phyloP scores from a whole-genome alignment of 306 rosid species.

The Sicyos edulis region DNA sequence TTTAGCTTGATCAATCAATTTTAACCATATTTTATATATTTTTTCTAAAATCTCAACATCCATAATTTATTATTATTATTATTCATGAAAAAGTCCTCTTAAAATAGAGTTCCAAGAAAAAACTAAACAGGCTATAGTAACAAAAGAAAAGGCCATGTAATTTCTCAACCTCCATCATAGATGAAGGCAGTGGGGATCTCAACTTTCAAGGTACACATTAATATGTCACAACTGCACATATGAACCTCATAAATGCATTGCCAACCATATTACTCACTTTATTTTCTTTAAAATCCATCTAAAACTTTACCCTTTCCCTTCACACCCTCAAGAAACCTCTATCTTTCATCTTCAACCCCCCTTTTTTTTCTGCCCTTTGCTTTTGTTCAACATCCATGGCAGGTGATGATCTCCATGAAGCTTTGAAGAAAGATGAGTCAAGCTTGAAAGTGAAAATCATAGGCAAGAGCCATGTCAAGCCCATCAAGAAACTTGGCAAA shows the following conservation, averaged over 20 bases:
- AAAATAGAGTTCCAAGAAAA: background rate
- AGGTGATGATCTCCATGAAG: conserved; percentile 25
- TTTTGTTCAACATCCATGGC: conserved; percentile 31
- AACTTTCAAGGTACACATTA: conserved; percentile 28
- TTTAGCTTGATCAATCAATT: no score
- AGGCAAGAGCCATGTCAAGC: conserved; percentile 47
- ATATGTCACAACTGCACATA: conserved; percentile 41
- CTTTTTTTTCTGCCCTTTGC: background rate
- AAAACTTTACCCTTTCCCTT: background rate
- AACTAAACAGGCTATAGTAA: background rate
- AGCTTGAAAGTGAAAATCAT: conserved; percentile 46
- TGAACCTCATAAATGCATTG: conserved; percentile 37
- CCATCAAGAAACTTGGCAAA: conserved; percentile 51
- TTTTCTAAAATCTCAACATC: no score
- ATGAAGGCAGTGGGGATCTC: background rate
- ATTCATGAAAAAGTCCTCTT: no score
- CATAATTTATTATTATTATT: no score
- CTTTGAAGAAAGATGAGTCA: conserved; percentile 26
- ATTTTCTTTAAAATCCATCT: conserved; percentile 15
- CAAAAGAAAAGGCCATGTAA: background rate
- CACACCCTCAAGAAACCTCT: background rate
- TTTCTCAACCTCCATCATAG: conserved; percentile 16
- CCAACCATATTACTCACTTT: conserved; percentile 10
- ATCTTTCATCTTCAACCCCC: no score
- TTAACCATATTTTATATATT: no score